phyloP scores from a whole-genome alignment of 2,329 filamentous ascomycete genomes.

The Aspergillus awamori region DNA sequence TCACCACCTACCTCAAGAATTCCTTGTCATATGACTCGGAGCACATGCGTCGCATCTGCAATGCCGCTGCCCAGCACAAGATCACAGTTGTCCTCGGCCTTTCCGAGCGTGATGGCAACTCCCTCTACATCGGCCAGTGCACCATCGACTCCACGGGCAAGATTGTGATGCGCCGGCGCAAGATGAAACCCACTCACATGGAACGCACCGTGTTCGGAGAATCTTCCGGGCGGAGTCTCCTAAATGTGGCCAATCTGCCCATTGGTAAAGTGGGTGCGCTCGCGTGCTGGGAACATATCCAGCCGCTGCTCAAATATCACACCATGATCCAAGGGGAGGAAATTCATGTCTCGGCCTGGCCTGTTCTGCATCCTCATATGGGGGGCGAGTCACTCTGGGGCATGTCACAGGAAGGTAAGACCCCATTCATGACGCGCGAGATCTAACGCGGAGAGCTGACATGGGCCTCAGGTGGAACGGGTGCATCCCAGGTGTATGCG shows the following conservation, averaged over 20 bases:
- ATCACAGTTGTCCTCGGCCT: not conserved
- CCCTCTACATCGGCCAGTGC: slow-evolving; percentile 7
- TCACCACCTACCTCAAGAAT: slow-evolving; percentile 1
- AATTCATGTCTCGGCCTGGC: slow-evolving; percentile 5
- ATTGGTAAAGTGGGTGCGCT: slow-evolving; percentile 2
- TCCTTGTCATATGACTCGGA: not conserved
- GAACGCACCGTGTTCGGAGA: slow-evolving; percentile 8
- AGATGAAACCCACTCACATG: slow-evolving; percentile 5
- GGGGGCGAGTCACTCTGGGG: not conserved
- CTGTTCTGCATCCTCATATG: not conserved
- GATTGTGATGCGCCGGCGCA: not conserved
- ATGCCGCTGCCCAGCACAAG: not conserved
- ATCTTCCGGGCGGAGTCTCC: not conserved
- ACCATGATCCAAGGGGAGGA: slow-evolving; percentile 2
- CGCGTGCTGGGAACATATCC: slow-evolving; percentile 1
- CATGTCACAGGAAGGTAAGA: slow-evolving; percentile 1
- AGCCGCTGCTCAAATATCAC: slow-evolving; percentile 2
- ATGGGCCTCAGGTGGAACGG: not conserved
- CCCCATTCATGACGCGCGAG: rapidly evolving
- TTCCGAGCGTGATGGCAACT: slow-evolving; percentile 2
- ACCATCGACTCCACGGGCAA: not conserved
- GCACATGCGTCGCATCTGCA: not conserved
- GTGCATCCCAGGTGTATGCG: not conserved
- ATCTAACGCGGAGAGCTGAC: not conserved
- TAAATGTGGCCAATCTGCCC: not conserved